Conservation (phyloP, 1,284 basidiomycete genomes). For the Sutorius eximius region DNA sequence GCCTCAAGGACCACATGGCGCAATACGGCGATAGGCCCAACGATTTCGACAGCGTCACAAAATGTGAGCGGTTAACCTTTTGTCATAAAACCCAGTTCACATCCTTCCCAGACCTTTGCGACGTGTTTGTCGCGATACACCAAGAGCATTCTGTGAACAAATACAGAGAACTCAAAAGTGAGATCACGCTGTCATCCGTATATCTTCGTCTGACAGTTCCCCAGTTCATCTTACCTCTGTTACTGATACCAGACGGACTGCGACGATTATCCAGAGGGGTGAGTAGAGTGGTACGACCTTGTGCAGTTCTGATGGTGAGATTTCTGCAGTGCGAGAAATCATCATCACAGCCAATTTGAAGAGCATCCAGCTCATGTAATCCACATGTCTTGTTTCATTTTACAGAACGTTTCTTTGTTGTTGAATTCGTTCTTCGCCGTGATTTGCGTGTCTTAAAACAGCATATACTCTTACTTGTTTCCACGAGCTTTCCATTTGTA, state of each 20-base stretch:
- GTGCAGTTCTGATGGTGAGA: not conserved
- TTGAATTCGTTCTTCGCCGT: conserved; percentile 3
- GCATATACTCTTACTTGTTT: conserved; percentile 19
- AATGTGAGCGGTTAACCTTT: conserved; percentile 50
- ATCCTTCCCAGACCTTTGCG: conserved; percentile 59
- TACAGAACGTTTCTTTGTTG: not conserved
- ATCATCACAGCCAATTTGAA: conserved; percentile 59
- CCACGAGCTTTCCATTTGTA: conserved; percentile 18
- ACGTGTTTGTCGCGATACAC: conserved; percentile 70
- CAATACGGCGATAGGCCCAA: conserved; percentile 71
- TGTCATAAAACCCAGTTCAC: conserved; percentile 6
- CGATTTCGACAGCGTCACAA: conserved; percentile 68
- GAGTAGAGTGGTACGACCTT: conserved; percentile 13
- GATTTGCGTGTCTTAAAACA: conserved; percentile 23
- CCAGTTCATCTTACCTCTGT: conserved; percentile 78
- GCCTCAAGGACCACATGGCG: conserved; percentile 62
- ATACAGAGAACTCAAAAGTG: conserved; percentile 68
- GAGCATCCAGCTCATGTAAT: conserved; percentile 54
- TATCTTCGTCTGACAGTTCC: conserved; percentile 7
- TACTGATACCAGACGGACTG: conserved; percentile 62
- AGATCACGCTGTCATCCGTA: conserved; percentile 25
- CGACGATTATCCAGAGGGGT: conserved; percentile 58
- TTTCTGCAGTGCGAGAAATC: conserved; percentile 53
- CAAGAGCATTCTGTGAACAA: conserved; percentile 65
- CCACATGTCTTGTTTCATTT: conserved; percentile 12